Conservation (phyloP, 176 grass and related monocot genomes). For the Typha latifolia region DNA sequence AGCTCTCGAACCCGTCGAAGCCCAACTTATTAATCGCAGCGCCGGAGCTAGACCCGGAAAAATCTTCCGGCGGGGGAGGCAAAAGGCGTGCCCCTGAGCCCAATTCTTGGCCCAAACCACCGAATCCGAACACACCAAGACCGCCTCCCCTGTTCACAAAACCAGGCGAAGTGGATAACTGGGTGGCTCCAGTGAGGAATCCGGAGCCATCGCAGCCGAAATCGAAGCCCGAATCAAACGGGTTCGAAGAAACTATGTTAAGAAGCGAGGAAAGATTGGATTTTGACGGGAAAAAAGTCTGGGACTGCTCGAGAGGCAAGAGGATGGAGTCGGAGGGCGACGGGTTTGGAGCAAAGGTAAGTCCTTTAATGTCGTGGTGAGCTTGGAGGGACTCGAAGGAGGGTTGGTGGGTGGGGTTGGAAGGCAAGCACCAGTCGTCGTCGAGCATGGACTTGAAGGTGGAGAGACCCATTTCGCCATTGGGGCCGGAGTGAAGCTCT, state of each 20-base stretch:
- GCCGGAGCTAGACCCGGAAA: constrained; percentile 11
- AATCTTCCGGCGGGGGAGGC: constrained; percentile 10
- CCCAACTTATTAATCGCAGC: constrained; percentile 33
- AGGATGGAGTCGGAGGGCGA: constrained; percentile 21
- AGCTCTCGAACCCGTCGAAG: constrained; percentile 54
- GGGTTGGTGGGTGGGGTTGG: constrained; percentile 18
- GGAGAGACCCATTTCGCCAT: constrained; percentile 24
- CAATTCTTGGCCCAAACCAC: constrained; percentile 45
- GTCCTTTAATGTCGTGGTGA: constrained; percentile 24
- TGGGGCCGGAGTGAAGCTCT: constrained; percentile 3
- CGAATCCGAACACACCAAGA: constrained; percentile 37
- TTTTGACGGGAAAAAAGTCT: constrained; percentile 12
- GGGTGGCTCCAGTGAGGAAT: constrained; percentile 24
- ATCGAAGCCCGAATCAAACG: constrained; percentile 67
- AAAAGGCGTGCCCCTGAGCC: constrained; percentile 23
- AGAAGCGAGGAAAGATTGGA: constrained; percentile 29
- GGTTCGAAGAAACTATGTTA: constrained; percentile 25
- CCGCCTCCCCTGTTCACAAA: constrained; percentile 23
- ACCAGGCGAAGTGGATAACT: constrained; percentile 21
- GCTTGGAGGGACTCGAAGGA: constrained; percentile 11
- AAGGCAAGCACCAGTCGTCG: constrained; percentile 37
- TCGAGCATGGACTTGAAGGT: constrained; percentile 44
- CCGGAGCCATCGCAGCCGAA: constrained; percentile 30
- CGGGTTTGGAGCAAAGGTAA: constrained; percentile 21
- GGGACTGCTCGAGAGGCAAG: constrained; percentile 31